Conservation (phyloP, 176 grass and related monocot species). For the Oryza glaberrima region DNA sequence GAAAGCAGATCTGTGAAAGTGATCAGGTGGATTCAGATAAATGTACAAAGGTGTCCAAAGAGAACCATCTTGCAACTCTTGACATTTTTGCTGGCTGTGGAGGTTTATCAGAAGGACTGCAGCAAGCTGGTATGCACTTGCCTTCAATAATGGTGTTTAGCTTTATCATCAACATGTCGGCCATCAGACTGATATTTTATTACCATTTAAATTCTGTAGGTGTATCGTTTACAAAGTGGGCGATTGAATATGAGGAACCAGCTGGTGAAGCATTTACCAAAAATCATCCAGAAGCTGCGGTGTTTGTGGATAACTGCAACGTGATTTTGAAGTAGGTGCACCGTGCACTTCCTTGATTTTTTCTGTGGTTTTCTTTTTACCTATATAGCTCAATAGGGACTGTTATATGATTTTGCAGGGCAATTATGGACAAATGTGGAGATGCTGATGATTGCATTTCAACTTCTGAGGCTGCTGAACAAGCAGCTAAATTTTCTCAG, state of each 20-base stretch:
- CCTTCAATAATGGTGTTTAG: slow-evolving; percentile 23
- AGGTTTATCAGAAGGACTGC: slow-evolving; percentile 93
- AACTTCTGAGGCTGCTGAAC: slow-evolving; percentile 89
- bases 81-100: slow-evolving; percentile 99
- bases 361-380: neutral
- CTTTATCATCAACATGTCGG: slow-evolving; percentile 16
- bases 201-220: slow-evolving; percentile 53
- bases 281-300: slow-evolving; percentile 87
- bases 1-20: slow-evolving; percentile 77
- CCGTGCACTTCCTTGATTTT: slow-evolving; percentile 37
- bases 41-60: slow-evolving; percentile 58
- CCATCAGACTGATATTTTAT: slow-evolving; percentile 21
- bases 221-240: slow-evolving; percentile 92
- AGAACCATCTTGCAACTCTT: slow-evolving; percentile 78
- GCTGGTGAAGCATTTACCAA: slow-evolving; percentile 92
- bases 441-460: slow-evolving; percentile 90
- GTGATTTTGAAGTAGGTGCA: slow-evolving; percentile 89
- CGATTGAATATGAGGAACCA: slow-evolving; percentile 97
- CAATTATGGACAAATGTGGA: slow-evolving; percentile 97
- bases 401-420: slow-evolving; percentile 49
- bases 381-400: slow-evolving; percentile 4
- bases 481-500: slow-evolving; percentile 65
- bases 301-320: slow-evolving; percentile 98
- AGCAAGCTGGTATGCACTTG: slow-evolving; percentile 76
- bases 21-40: slow-evolving; percentile 58